These are phyloP conservation scores for Hermanozyma aechmeae DNA, from an alignment of 805 yeast species.

Conservation along the genomic window DNA sequence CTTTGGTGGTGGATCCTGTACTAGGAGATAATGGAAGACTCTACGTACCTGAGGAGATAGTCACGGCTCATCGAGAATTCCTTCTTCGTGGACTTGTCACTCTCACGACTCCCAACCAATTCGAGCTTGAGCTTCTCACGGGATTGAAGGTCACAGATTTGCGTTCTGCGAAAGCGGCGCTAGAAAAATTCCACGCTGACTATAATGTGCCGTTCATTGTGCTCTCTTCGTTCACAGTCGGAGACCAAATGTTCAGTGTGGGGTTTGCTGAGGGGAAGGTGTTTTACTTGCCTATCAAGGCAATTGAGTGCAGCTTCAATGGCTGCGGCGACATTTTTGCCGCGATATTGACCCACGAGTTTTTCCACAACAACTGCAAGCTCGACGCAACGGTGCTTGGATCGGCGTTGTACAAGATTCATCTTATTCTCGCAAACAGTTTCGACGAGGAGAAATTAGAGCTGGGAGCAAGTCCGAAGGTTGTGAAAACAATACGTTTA, in stretches of 20 bases:
- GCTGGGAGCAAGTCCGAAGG: constrained; percentile 9
- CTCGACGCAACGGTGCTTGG: constrained; percentile 18
- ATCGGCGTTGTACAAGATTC: constrained; percentile 17
- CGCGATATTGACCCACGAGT: constrained; percentile 47
- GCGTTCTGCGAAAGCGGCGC: constrained; percentile 25
- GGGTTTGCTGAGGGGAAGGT: constrained; percentile 19
- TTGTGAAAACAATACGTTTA: constrained; percentile 26
- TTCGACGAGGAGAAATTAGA: constrained; percentile 10
- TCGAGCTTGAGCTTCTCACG: constrained; percentile 69
- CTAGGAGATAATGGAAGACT: constrained; percentile 83
- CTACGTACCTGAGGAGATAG: constrained; percentile 56
- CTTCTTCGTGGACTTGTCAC: constrained; percentile 47
- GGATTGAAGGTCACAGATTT: constrained; percentile 34
- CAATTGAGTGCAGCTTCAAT: constrained; percentile 52
- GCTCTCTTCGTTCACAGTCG: constrained; percentile 45
- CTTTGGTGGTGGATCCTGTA: constrained; percentile 82
- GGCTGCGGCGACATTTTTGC: constrained; percentile 73
- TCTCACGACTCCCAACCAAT: constrained; percentile 82
- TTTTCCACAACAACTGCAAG: constrained; percentile 16
- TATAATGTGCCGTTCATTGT: constrained; percentile 46
- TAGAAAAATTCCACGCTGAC: constrained; percentile 29
- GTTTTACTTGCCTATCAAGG: constrained; percentile 33
- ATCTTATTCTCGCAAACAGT: constrained; percentile 20
- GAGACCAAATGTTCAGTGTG: constrained; percentile 26
- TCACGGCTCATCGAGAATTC: constrained; percentile 42